Evolutionary conservation across 371 early-diverging fungal genomes (phyloP), one percentile per base, ranked within the genome.

Genomic region (Actinomortierella ambigua): DNA sequence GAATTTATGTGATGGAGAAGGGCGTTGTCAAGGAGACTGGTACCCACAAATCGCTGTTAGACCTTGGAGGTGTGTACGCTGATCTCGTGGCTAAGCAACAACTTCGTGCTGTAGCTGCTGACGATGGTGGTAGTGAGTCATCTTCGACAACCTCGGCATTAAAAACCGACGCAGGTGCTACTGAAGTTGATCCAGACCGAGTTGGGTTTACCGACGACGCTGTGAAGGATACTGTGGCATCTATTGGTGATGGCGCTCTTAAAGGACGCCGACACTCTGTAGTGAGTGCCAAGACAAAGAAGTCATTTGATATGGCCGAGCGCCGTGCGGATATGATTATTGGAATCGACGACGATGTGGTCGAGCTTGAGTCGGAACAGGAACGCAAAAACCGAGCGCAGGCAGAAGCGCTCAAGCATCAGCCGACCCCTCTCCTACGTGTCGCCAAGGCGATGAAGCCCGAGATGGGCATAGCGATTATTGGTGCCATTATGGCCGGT

Each of bases 1-100:
- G 85, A 46, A 96, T 98, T 66, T 85, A 88, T 39, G 93, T 92
- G 1, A 85, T 91, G 82, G 75, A 83, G 44, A 70, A 85, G 53
- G 94, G 94, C 42, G 78, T 77, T 2, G 73, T 93, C 18, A 61
- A 88, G 8, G 92, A 93, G 71, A 70, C 69, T 27, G 93, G 93
- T 41, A 87, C 78, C 1, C 93, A 93, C 69, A 77, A 80, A 14
- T 81, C 86, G 28, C 68, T 90, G 24, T 59, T 88, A 50, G 77
- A 61, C 14, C 60, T 68, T 7, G 75, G 80, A 20, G 85, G 87
- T 42, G 69, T 71, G 1, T 88, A 88, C 59, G 77, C 76, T n/a
- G 84, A 79, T 34, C 61, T 88, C 28, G 88, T 88, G 20, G 75
- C 67, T 39, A 83, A 84, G 46, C 89, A 88, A 64, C 77, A 84